Evolutionary conservation across 1,139 yeast species (phyloP), one percentile per base, ranked within the genome.

Genomic region (Kodamaea derodonti): DNA sequence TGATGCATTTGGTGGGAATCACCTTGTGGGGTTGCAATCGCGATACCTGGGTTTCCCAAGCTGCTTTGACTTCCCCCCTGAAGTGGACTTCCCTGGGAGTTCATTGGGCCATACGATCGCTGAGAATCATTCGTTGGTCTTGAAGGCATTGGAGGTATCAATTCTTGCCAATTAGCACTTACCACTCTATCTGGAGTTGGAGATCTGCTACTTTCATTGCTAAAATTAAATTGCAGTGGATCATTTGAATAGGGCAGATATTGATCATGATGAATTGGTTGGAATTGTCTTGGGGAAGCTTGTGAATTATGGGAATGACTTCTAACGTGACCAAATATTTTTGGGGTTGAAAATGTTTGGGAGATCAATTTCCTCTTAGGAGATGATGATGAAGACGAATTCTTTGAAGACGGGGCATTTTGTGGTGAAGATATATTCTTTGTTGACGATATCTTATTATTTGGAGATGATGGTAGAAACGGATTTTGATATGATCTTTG

Each of bases 111-210:
- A 13, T 16, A 28, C 15, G 25, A 1, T 9, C 25, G 6, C 14
- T 35, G 39, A 7, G 46, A 36, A n/a, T n/a, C n/a, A n/a, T n/a
- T 37, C 32, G 38, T 42, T 30, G 41, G 47, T 32, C 40, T 42
- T 8, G 48, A 28, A 4, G 62, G 61, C 45, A 55, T 42, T 14
- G 62, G 62, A 10, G 60, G 60, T n/a, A 57, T 57, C 31, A 56
- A 43, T 12, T 50, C 39, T 9, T 55, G 48, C 62, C 62, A 57
- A 27, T 50, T 47, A 9, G 49, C 35, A 11, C 23, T 15, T 17
- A 12, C 16, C 13, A 12, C n/a, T 6, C 23, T 17, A 11, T 14
- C 14, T 2, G 32, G 27, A 9, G 27, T 22, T 15, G 11, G 18
- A 14, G 32, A 13, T 2, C 14, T 16, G 18, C 30, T 26, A 13